Percentiles rank a stretch among this genome's conserved stretches.
Evolutionary conservation across 345 rosid genomes (phyloP).

Genomic region (Aquilaria sinensis): DNA sequence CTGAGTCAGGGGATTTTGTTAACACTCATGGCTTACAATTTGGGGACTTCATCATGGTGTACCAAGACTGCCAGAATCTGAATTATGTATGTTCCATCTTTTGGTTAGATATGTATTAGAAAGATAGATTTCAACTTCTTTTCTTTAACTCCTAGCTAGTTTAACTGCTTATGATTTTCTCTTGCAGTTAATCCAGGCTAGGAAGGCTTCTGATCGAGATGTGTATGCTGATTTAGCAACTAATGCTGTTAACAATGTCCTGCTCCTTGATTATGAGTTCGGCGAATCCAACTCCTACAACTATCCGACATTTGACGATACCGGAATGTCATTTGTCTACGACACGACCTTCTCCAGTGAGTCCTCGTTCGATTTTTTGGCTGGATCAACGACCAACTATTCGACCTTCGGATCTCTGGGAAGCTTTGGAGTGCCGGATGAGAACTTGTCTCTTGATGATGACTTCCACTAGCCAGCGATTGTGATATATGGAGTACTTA

Average conservation of each 20-base stretch:
- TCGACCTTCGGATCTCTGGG: slow-evolving; percentile 47
- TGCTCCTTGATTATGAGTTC: slow-evolving; percentile 33
- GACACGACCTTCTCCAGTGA: slow-evolving; percentile 74
- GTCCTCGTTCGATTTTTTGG: slow-evolving; percentile 78
- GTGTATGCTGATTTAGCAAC: slow-evolving; percentile 44
- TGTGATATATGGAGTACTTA: not conserved
- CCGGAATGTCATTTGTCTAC: slow-evolving; percentile 60
- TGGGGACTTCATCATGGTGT: slow-evolving; percentile 82
- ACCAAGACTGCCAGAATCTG: slow-evolving; percentile 51
- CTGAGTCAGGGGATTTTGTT: slow-evolving; percentile 71
- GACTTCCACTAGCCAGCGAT: slow-evolving; percentile 46
- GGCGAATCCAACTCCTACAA: slow-evolving; percentile 30
- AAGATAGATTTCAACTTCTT: not conserved
- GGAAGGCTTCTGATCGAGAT: slow-evolving; percentile 64
- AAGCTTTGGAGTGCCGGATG: slow-evolving; percentile 61
- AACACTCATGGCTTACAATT: slow-evolving; percentile 64
- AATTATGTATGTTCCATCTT: slow-evolving; percentile 49
- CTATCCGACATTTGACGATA: slow-evolving; percentile 41
- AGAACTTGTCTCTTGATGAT: slow-evolving; percentile 69
- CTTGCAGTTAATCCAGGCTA: slow-evolving; percentile 80
- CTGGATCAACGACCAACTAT: slow-evolving; percentile 52
- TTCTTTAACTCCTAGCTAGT: not conserved
- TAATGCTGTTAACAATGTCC: slow-evolving; percentile 40
- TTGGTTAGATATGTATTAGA: not conserved
- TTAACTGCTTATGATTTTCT: not conserved